Evolutionary conservation across 805 yeast genomes (phyloP), one percentile per base, ranked within the genome.

Genomic region (Ogataea degrootiae): DNA sequence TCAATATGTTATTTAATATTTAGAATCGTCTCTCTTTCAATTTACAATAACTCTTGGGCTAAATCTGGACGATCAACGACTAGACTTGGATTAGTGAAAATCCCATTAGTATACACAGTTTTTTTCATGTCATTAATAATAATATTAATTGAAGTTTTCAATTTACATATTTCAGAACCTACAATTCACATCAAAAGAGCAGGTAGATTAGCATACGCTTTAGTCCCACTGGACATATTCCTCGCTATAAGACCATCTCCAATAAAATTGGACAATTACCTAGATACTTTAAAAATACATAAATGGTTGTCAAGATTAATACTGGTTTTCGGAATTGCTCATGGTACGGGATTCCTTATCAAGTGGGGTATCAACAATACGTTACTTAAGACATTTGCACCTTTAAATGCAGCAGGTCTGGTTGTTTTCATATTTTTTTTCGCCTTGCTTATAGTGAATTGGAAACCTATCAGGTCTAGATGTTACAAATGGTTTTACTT

Each of bases 271-370:
- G 76, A 59, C 57, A 75, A 63, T 44, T 86, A 86, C 56, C 61
- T 83, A 49, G 79, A 77, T 44, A 65, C 78, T 14, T 57, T 86
- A 12, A 70, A 70, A 17, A 55, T 85, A 8, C 95, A 86, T 60
- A 84, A 83, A 56, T 85, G 92, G 91, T 53, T 83, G 1, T 82
- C 90, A 4, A 68, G 92, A 49, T 36, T 81, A 2, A 74, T 83
- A 21, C 59, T 81, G 1, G 50, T 71, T 0, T 59, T 75, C 33
- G 73, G 75, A 0, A 39, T 73, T 0, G 42, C 74, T 4, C 95
- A 86, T 57, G 69, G 80, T 0, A 41, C 78, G 15, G 82, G 81
- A 1, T 86, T 70, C 57, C 34, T 76, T 4, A 58, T 66, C 9
- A 69, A 71, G 48, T 85, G 85, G 88, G 40, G 50, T 8, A 40